Conservation (phyloP, 1,284 basidiomycete genomes). For the Sphagnurus paluster region DNA sequence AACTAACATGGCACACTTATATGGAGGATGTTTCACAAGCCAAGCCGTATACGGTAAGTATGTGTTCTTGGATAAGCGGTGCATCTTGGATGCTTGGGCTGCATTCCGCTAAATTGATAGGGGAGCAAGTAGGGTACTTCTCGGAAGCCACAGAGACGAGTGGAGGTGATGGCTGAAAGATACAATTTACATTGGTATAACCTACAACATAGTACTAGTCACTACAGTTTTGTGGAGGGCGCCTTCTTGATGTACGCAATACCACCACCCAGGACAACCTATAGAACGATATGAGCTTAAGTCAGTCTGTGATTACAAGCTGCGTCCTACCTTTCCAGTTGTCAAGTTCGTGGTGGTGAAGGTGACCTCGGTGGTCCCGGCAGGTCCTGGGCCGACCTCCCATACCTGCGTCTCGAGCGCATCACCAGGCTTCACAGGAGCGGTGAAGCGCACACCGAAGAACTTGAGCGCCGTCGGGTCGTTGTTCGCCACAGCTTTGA, state of each 20-base stretch:
- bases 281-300: neutral
- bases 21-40: too few relatives aligned
- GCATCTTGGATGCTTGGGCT: too few relatives aligned
- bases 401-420: conserved; percentile 76
- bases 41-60: too few relatives aligned
- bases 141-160: neutral
- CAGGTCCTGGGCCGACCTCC: conserved; percentile 69
- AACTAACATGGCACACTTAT: too few relatives aligned
- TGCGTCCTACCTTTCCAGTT: conserved; percentile 59
- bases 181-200: neutral
- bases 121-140: neutral
- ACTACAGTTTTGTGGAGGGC: conserved; percentile 54
- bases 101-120: too few relatives aligned
- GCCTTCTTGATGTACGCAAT: conserved; percentile 59
- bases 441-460: conserved; percentile 75
- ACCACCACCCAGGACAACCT: conserved; percentile 57
- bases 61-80: too few relatives aligned
- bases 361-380: conserved; percentile 67
- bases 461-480: conserved; percentile 62
- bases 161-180: neutral
- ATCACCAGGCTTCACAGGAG: conserved; percentile 80
- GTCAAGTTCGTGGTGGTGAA: conserved; percentile 72
- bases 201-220: neutral
- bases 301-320: too few relatives aligned
- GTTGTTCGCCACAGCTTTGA: conserved; percentile 58